Evolutionary conservation across 345 rosid genomes (phyloP).

Genomic region (Lepidium aucheri): DNA sequence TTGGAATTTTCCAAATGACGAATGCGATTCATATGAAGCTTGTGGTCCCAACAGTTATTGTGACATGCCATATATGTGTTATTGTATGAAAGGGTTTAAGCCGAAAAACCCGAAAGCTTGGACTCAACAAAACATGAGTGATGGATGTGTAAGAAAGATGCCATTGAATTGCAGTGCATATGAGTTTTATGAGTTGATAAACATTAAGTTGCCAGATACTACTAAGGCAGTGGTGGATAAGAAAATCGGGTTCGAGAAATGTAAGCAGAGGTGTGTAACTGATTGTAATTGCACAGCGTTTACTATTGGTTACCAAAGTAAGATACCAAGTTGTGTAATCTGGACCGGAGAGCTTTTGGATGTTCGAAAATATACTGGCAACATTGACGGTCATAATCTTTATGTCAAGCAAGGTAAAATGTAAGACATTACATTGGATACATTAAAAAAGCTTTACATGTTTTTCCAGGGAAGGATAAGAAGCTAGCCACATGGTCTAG

Average conservation of each 20-base stretch:
- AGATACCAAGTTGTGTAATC: not conserved
- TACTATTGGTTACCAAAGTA: not conserved
- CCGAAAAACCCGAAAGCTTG: constrained; percentile 43
- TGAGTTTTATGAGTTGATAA: constrained; percentile 34
- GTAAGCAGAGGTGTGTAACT: not conserved
- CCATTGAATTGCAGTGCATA: constrained; percentile 25
- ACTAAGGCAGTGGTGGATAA: not conserved
- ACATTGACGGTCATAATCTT: not conserved
- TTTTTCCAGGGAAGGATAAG: too few relatives aligned
- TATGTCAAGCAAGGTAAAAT: not conserved
- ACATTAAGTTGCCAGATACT: constrained; percentile 51
- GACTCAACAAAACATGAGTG: constrained; percentile 31
- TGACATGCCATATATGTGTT: not conserved
- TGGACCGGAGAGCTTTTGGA: not conserved
- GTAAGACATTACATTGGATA: too few relatives aligned
- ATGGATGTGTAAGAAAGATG: constrained; percentile 49
- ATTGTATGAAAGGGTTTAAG: constrained; percentile 33
- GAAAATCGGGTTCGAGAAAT: not conserved
- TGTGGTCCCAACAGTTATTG: not conserved
- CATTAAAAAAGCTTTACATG: too few relatives aligned
- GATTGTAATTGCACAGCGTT: not conserved
- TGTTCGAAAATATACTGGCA: not conserved
- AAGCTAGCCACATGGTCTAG: not conserved
- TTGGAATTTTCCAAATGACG: not conserved
- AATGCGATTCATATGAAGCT: not conserved